A percentile compares a stretch with the other conserved stretches of the same genome.
These are phyloP conservation scores for Nannizziopsis arthrosporioides DNA, from an alignment of 2,329 filamentous ascomycete species.

Conservation along the genomic window DNA sequence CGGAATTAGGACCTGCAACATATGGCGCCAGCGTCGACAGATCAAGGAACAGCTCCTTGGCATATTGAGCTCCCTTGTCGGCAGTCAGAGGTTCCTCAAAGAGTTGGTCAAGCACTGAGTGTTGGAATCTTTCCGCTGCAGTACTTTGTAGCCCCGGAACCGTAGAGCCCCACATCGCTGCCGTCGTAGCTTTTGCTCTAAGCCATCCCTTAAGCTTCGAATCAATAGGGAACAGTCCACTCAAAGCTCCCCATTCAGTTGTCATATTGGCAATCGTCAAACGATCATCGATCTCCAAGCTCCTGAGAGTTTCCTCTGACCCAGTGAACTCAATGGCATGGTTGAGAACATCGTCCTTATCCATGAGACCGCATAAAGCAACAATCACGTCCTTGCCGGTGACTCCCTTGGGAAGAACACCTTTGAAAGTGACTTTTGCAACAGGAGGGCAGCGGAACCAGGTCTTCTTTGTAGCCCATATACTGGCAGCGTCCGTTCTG, in stretches of 20 bases:
- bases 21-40: conserved; percentile 74
- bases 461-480: conserved; percentile 71
- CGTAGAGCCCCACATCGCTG: conserved; percentile 42
- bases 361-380: conserved; percentile 74
- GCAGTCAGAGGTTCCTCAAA: conserved; percentile 55
- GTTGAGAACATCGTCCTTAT: conserved; percentile 79
- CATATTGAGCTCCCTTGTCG: conserved; percentile 67
- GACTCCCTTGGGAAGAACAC: conserved; percentile 63
- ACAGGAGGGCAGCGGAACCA: conserved; percentile 88
- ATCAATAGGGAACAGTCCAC: conserved; percentile 73
- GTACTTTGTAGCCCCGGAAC: conserved; percentile 36
- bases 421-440: conserved; percentile 66
- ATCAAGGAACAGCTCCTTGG: conserved; percentile 71
- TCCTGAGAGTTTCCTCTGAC: conserved; percentile 61
- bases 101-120: conserved; percentile 61
- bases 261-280: conserved; percentile 66
- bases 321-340: conserved; percentile 83
- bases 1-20: conserved; percentile 78
- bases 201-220: conserved; percentile 59
- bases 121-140: conserved; percentile 53
- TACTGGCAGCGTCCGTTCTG: conserved; percentile 71
- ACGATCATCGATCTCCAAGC: conserved; percentile 56
- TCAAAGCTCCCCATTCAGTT: conserved; percentile 66
- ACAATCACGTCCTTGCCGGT: conserved; percentile 92
- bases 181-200: conserved; percentile 60